phyloP scores from a whole-genome alignment of 805 yeast species.

The Starmerella sp. region DNA sequence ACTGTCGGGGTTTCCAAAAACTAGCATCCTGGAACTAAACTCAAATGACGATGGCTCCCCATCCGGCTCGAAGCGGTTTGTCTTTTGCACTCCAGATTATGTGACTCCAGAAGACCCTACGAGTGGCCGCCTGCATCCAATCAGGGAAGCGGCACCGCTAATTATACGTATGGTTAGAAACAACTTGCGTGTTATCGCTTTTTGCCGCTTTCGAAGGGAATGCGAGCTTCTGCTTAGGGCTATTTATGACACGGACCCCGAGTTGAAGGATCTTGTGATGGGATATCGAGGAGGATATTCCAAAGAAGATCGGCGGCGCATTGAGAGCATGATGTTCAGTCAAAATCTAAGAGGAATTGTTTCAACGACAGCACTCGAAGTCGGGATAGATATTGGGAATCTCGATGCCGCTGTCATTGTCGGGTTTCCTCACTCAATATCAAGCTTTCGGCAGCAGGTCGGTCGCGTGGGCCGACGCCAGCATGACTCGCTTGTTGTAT shows the following conservation, averaged over 20 bases:
- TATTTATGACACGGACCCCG: constrained; percentile 39
- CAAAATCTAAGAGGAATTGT: constrained; percentile 78
- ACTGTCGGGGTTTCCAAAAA: constrained; percentile 49
- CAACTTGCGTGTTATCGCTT: constrained; percentile 72
- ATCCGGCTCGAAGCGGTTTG: constrained; percentile 57
- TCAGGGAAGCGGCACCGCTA: constrained; percentile 64
- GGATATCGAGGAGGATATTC: constrained; percentile 92
- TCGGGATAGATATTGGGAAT: constrained; percentile 91
- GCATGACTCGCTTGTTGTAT: constrained; percentile 67
- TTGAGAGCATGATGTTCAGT: constrained; percentile 81
- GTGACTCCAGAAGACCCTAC: constrained; percentile 47
- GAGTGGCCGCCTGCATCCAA: constrained; percentile 56
- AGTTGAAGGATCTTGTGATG: constrained; percentile 26
- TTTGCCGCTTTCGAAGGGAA: constrained; percentile 73
- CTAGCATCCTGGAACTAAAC: constrained; percentile 3
- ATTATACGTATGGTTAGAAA: constrained; percentile 52
- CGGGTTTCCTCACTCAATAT: constrained; percentile 81
- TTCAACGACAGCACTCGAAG: constrained; percentile 89
- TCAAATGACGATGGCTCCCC: constrained; percentile 74
- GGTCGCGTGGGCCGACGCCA: constrained; percentile 93
- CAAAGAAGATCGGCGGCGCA: constrained; percentile 69
- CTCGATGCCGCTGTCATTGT: constrained; percentile 84
- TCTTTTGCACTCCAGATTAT: constrained; percentile 79
- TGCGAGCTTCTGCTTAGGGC: constrained; percentile 86
- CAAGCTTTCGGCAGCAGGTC: constrained; percentile 87